Evolutionary conservation across 129 eudicot genomes (phyloP).

Genomic region (Kitagawia praeruptora): DNA sequence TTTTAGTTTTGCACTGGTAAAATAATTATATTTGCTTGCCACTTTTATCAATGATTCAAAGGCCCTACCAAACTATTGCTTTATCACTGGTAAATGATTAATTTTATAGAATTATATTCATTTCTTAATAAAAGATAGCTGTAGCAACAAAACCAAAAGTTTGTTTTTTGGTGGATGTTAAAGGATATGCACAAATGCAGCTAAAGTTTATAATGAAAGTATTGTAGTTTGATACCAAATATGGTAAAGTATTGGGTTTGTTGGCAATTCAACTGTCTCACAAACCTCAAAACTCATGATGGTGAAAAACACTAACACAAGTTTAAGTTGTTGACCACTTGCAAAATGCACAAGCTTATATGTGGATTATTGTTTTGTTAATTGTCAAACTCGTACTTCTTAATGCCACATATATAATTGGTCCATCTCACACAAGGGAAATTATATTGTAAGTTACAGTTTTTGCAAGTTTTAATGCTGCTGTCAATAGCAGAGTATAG

Average conservation of each 20-base stretch:
- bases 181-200: not conserved
- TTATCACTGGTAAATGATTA: not conserved
- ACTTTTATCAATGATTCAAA: not conserved
- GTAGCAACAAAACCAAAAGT: not conserved
- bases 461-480: slow-evolving; percentile 12
- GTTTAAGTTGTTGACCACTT: slow-evolving; percentile 31
- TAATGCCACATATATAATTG: not conserved
- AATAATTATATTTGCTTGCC: not conserved
- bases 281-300: slow-evolving; percentile 50
- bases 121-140: not conserved
- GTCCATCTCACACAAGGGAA: slow-evolving; percentile 4
- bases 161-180: not conserved
- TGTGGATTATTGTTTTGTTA: slow-evolving; percentile 7
- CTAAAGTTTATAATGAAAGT: not conserved
- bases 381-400: slow-evolving; percentile 5
- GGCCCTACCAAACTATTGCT: not conserved
- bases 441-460: not conserved
- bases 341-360: slow-evolving; percentile 1
- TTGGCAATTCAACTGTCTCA: slow-evolving; percentile 40
- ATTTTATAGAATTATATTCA: not conserved
- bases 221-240: slow-evolving; percentile 16
- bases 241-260: slow-evolving; percentile 20
- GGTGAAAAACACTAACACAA: slow-evolving; percentile 19
- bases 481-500: slow-evolving; percentile 7
- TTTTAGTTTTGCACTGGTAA: not conserved